These are phyloP conservation scores for Stephanodiscus minutulus DNA, from an alignment of 108 stramenopile genomes.

Conservation along the genomic window DNA sequence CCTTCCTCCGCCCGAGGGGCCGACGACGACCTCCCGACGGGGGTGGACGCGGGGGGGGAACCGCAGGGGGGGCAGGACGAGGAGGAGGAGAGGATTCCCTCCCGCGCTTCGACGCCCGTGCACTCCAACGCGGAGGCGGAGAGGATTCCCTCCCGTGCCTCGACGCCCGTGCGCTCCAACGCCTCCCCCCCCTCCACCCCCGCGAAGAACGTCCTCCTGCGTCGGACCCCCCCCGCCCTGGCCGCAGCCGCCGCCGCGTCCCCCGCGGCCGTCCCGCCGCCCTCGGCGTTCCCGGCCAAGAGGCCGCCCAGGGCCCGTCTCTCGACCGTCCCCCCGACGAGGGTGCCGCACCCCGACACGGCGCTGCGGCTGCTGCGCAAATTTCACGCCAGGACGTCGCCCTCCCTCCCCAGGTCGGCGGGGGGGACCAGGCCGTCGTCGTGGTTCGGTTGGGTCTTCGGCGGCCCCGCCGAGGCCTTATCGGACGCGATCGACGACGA, in stretches of 20 bases:
- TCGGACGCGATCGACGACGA: constrained; percentile 44
- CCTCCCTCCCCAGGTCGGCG: constrained; percentile 48
- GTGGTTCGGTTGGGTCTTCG: constrained; percentile 59
- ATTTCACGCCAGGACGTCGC: constrained; percentile 66
- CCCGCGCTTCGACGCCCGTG: constrained; percentile 38
- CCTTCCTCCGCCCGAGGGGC: neutral
- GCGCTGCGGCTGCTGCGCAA: constrained; percentile 69
- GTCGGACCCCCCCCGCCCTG: neutral
- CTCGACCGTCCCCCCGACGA: constrained; percentile 29
- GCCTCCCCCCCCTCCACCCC: neutral
- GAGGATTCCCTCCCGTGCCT: constrained; percentile 20
- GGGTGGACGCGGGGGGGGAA: too few relatives aligned
- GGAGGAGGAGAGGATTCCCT: neutral
- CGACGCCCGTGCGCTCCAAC: constrained; percentile 42
- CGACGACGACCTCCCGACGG: neutral
- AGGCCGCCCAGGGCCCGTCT: constrained; percentile 14
- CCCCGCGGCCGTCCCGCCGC: neutral
- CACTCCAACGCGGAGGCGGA: constrained; percentile 43
- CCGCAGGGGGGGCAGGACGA: neutral
- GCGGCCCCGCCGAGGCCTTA: constrained; percentile 1
- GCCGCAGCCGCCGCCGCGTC: neutral
- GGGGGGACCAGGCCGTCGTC: constrained; percentile 59
- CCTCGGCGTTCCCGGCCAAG: too few relatives aligned
- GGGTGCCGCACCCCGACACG: constrained; percentile 63
- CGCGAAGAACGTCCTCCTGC: neutral